Percentiles rank a stretch among this genome's conserved stretches.
Conservation (phyloP, 2,329 filamentous ascomycete genomes). For the Neofusicoccum parvum region DNA sequence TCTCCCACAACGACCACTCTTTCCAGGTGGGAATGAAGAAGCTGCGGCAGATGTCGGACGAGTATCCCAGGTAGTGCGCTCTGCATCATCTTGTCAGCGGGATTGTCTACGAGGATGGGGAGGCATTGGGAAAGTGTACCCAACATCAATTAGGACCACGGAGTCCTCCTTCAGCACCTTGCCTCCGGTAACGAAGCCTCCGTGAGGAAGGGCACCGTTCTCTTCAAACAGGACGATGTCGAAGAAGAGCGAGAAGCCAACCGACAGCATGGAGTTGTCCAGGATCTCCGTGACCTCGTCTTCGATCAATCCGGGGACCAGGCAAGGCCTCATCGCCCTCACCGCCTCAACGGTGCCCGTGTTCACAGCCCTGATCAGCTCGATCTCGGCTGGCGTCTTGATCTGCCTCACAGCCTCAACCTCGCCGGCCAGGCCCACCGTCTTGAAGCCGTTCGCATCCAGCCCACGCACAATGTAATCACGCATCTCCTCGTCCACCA, state of each 20-base stretch:
- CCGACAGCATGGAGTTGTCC: constrained; percentile 56
- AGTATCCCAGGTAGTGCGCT: constrained; percentile 64
- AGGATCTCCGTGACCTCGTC: constrained; percentile 59
- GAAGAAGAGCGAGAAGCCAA: constrained; percentile 62
- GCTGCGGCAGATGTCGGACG: constrained; percentile 64
- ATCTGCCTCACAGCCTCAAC: constrained; percentile 62
- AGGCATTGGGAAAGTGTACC: not conserved
- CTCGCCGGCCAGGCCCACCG: constrained; percentile 55
- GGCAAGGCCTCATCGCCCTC: constrained; percentile 54
- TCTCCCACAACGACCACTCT: constrained; percentile 35
- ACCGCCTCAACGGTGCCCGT: constrained; percentile 65
- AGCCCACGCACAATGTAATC: constrained; percentile 65
- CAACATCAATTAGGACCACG: constrained; percentile 66
- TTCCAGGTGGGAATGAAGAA: constrained; percentile 51
- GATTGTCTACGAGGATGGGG: not conserved
- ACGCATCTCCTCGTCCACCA: constrained; percentile 67
- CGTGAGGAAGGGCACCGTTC: constrained; percentile 57
- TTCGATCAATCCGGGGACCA: constrained; percentile 61
- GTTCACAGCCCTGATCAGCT: constrained; percentile 63
- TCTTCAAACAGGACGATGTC: constrained; percentile 66
- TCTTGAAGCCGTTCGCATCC: constrained; percentile 55
- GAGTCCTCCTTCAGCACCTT: constrained; percentile 57
- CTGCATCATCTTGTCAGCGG: constrained; percentile 29
- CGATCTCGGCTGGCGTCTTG: constrained; percentile 59
- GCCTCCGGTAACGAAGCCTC: constrained; percentile 51